Percentiles rank a stretch among this genome's conserved stretches.
Conservation (phyloP, 1,284 basidiomycete species). For the Athelia sp. region DNA sequence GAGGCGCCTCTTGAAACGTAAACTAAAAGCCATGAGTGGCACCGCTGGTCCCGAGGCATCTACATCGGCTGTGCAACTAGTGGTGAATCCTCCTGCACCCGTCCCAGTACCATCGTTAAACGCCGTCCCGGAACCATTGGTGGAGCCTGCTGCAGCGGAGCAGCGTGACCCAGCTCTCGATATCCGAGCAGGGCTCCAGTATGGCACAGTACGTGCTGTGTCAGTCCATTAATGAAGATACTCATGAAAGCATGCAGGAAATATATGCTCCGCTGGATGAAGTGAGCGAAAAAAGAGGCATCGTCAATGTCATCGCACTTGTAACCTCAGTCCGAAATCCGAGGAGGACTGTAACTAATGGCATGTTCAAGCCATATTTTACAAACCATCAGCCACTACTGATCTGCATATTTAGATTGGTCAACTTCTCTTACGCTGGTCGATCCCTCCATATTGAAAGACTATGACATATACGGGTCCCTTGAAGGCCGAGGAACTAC, state of each 20-base stretch:
- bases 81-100: too few species aligned
- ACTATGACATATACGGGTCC: constrained; percentile 21
- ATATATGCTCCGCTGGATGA: constrained; percentile 17
- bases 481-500: constrained; percentile 5
- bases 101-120: neutral
- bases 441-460: constrained; percentile 21
- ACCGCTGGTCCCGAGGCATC: neutral
- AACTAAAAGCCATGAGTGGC: constrained; percentile 6
- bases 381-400: constrained; percentile 1
- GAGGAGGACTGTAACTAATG: constrained; percentile 22
- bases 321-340: constrained; percentile 13
- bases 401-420: constrained; percentile 20
- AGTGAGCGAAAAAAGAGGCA: neutral
- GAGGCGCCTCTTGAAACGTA: constrained; percentile 7
- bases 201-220: constrained; percentile 4
- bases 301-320: constrained; percentile 24
- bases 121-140: neutral
- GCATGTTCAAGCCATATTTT: constrained; percentile 5
- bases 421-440: constrained; percentile 17
- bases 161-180: constrained; percentile 7
- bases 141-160: neutral
- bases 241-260: constrained; percentile 20
- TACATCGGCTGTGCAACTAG: neutral
- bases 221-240: neutral
- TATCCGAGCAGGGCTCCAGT: constrained; percentile 3